Percentiles rank a stretch among this genome's conserved stretches.
Conservation (phyloP, 345 rosid species). For the Pugionium dolabratum region DNA sequence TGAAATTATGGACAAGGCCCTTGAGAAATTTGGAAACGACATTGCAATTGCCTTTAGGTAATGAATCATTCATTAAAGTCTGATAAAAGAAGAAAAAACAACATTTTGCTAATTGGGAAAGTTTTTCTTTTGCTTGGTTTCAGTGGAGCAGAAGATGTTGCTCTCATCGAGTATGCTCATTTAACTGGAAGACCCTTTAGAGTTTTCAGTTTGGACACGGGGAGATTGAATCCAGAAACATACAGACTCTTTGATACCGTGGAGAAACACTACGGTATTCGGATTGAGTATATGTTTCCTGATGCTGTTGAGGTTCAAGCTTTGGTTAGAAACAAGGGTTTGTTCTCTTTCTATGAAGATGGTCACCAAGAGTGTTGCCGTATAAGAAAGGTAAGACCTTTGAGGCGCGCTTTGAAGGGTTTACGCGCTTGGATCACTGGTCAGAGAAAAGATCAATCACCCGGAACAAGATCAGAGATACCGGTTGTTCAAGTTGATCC, state of each 20-base stretch:
- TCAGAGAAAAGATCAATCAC: conserved; percentile 45
- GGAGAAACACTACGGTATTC: conserved; percentile 74
- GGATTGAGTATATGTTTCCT: conserved; percentile 88
- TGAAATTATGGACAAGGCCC: conserved; percentile 79
- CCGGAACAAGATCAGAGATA: background rate
- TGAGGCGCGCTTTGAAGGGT: conserved; percentile 85
- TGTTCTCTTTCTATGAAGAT: conserved; percentile 90
- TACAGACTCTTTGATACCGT: conserved; percentile 66
- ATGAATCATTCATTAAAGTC: background rate
- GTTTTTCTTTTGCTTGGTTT: conserved; percentile 11
- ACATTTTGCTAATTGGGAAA: background rate
- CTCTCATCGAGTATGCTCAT: conserved; percentile 80
- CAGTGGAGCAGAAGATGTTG: conserved; percentile 99
- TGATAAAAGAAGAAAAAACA: background rate
- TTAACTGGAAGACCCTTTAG: conserved; percentile 76
- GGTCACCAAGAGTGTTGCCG: conserved; percentile 99
- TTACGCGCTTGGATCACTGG: conserved; percentile 96
- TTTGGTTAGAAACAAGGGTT: conserved; percentile 84
- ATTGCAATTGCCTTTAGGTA: conserved; percentile 95
- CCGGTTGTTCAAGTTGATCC: background rate
- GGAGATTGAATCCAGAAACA: conserved; percentile 86
- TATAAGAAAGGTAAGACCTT: conserved; percentile 88
- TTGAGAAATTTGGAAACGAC: conserved; percentile 72
- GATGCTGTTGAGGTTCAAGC: conserved; percentile 94
- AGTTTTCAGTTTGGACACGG: conserved; percentile 90